Conservation (phyloP, 108 stramenopile genomes). For the Nannochloropsis granulata region DNA sequence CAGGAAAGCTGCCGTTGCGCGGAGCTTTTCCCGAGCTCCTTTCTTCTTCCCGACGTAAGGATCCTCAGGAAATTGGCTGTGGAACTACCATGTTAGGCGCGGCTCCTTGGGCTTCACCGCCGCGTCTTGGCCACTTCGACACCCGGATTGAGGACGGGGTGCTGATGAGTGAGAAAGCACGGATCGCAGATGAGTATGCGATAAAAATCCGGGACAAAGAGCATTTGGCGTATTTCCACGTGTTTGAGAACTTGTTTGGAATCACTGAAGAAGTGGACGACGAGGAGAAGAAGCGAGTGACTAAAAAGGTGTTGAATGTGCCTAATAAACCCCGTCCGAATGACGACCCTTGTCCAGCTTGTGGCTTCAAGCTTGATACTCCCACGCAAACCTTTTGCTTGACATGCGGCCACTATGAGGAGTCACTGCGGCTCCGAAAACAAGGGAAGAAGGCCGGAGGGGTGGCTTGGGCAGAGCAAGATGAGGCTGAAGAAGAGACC, state of each 20-base stretch:
- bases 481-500: background rate
- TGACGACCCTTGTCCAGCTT: background rate
- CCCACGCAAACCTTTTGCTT: background rate
- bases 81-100: conserved; percentile 44
- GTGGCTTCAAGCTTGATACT: background rate
- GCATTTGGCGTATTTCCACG: conserved; percentile 3
- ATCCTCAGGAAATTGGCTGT: conserved; percentile 46
- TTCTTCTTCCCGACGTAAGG: conserved; percentile 46
- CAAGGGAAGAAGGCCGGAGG: background rate
- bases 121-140: conserved; percentile 1
- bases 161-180: background rate
- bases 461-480: background rate
- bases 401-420: background rate
- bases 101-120: background rate
- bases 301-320: background rate
- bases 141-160: background rate
- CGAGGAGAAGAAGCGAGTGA: background rate
- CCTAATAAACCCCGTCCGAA: background rate
- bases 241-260: background rate
- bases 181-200: background rate
- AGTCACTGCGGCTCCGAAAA: background rate
- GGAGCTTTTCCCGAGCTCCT: conserved; percentile 44
- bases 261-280: background rate
- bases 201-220: background rate
- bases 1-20: conserved; percentile 43